Evolutionary conservation across 805 yeast species (phyloP).

Genomic region (Wickerhamomyces hampshirensis): DNA sequence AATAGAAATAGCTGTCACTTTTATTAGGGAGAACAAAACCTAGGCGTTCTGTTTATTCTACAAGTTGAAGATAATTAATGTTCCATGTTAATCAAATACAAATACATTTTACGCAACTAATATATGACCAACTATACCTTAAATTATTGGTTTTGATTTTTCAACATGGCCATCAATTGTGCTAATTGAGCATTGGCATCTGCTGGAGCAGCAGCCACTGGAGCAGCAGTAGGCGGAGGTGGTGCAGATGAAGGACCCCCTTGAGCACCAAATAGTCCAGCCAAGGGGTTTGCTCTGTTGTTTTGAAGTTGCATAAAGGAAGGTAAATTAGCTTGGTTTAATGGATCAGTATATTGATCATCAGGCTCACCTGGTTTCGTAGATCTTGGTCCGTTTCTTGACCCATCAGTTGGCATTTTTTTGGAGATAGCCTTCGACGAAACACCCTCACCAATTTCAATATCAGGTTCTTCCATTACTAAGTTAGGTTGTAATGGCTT

Average conservation of each 20-base stretch:
- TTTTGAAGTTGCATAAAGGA: slow-evolving; percentile 30
- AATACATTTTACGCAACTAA: too few relatives aligned
- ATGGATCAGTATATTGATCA: slow-evolving; percentile 26
- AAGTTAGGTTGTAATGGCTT: slow-evolving; percentile 71
- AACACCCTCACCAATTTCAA: slow-evolving; percentile 91
- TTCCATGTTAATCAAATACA: too few relatives aligned
- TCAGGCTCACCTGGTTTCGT: slow-evolving; percentile 55
- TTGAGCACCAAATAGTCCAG: slow-evolving; percentile 36
- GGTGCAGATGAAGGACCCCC: slow-evolving; percentile 7
- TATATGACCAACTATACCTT: too few relatives aligned
- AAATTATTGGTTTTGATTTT: slow-evolving; percentile 32
- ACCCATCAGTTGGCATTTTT: slow-evolving; percentile 88
- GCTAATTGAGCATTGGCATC: slow-evolving; percentile 37
- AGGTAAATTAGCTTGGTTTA: slow-evolving; percentile 21
- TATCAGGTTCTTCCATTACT: slow-evolving; percentile 95
- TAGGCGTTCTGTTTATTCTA: too few relatives aligned
- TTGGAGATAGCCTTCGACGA: slow-evolving; percentile 87
- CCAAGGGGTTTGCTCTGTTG: slow-evolving; percentile 42
- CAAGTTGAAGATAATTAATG: too few relatives aligned
- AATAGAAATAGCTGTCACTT: too few relatives aligned
- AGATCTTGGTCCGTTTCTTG: slow-evolving; percentile 81
- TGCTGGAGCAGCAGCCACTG: slow-evolving; percentile 12
- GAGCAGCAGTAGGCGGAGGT: slow-evolving; percentile 11
- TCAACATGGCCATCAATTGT: slow-evolving; percentile 37
- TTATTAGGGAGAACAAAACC: too few relatives aligned